Percentiles rank a stretch among this genome's conserved stretches.
These are phyloP conservation scores for Suillus subalutaceus DNA, from an alignment of 768 basidiomycete genomes.

Conservation along the genomic window DNA sequence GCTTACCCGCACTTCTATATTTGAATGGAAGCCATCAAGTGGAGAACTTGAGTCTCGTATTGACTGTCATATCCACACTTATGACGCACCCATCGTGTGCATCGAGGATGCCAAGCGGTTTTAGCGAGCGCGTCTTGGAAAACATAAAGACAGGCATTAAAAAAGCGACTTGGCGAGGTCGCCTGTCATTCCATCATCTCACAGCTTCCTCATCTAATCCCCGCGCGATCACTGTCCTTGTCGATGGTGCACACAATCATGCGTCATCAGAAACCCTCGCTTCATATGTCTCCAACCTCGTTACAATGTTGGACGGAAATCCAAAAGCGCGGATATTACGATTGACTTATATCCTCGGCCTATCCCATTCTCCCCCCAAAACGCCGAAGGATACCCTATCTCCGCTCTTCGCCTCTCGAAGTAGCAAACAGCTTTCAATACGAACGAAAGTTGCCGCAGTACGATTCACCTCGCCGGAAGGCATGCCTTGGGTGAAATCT, in stretches of 20 bases:
- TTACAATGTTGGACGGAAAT: slow-evolving; percentile 23
- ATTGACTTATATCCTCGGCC: slow-evolving; percentile 73
- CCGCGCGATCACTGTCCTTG: slow-evolving; percentile 51
- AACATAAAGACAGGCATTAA: slow-evolving; percentile 61
- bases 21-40: slow-evolving; percentile 85
- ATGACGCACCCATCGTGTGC: slow-evolving; percentile 40
- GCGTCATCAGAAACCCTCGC: slow-evolving; percentile 73
- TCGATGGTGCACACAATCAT: slow-evolving; percentile 94
- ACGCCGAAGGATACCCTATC: slow-evolving; percentile 69
- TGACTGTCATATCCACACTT: slow-evolving; percentile 62
- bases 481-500: slow-evolving; percentile 92
- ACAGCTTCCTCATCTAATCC: slow-evolving; percentile 22
- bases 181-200: slow-evolving; percentile 69
- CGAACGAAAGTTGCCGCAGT: slow-evolving; percentile 55
- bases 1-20: slow-evolving; percentile 56
- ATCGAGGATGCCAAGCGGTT: slow-evolving; percentile 6
- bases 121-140: slow-evolving; percentile 40
- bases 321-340: slow-evolving; percentile 30
- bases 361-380: slow-evolving; percentile 90
- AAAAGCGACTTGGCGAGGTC: slow-evolving; percentile 74
- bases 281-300: slow-evolving; percentile 52
- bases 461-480: slow-evolving; percentile 74
- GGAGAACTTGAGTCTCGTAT: slow-evolving; percentile 76
- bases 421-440: slow-evolving; percentile 31
- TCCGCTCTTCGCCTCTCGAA: slow-evolving; percentile 57